Evolutionary conservation across 805 yeast species (phyloP).

Genomic region (Isabelozyma pseudorhagii): DNA sequence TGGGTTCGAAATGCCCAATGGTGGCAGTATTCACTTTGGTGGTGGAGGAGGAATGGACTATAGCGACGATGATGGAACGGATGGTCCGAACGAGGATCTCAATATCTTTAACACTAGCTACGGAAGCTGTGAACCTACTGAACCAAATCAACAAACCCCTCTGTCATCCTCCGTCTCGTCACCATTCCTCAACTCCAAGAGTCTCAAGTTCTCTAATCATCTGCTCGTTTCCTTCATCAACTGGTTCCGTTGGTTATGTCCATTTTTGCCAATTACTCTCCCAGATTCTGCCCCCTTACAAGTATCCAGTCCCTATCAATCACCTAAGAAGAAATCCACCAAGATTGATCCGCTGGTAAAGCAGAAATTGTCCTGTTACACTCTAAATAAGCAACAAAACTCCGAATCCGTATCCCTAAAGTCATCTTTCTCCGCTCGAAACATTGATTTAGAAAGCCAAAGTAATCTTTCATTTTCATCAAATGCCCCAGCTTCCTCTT

Average conservation of each 20-base stretch:
- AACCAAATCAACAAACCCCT: not conserved
- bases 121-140: slow-evolving; percentile 1
- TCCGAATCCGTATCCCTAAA: not conserved
- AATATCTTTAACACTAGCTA: not conserved
- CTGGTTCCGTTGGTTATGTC: slow-evolving; percentile 21
- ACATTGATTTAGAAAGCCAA: slow-evolving; percentile 14
- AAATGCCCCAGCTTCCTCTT: not conserved
- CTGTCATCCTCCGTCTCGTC: not conserved
- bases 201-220: not conserved
- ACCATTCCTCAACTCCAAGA: not conserved
- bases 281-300: slow-evolving; percentile 3
- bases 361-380: slow-evolving; percentile 15
- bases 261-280: slow-evolving; percentile 11
- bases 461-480: not conserved
- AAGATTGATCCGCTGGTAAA: slow-evolving; percentile 10
- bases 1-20: slow-evolving; percentile 17
- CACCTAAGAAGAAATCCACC: not conserved
- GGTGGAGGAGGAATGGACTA: slow-evolving; percentile 27
- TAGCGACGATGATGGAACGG: slow-evolving; percentile 4
- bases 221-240: slow-evolving; percentile 3
- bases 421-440: not conserved
- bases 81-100: not conserved
- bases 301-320: slow-evolving; percentile 1
- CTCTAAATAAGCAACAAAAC: slow-evolving; percentile 9
- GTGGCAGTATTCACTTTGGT: slow-evolving; percentile 19